Base-by-base conservation (phyloP, 1,139 yeast species). In the Scheffersomyces cryptocercus region DNA sequence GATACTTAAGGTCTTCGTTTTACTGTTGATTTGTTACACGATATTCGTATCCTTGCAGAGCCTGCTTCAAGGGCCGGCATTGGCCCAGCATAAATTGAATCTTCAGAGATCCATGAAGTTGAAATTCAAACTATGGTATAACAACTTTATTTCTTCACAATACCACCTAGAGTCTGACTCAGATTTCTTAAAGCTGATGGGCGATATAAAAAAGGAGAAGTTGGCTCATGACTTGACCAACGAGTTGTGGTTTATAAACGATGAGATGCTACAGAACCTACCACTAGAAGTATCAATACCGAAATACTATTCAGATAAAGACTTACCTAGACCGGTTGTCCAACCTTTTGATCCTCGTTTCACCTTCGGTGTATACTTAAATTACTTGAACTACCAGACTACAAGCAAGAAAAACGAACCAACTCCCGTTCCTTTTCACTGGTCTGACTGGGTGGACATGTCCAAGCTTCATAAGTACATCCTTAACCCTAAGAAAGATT, bases 401-500 rank as follows among this genome's bases (percentile, higher is more conserved):
- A 13, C 24, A 14, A 31, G 12, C 15, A 14, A 31, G 24, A n/a
- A 5, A 10, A 12, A 7, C 11, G 15, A 46, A 42, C 67, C 70
- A 10, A 44, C 46, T 31, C 46, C 42, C 14, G 43, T 67, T 8
- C 62, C 66, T 4, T 72, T 72, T 48, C 73, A 70, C 54, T 72
- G 77, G 77, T 56, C 67, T 24, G 77, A 72, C 50, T 72, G 77
- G 77, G 62, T 65, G 3, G 74, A 72, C 51, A 46, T 69, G 39
- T 53, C 67, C 5, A 54, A 52, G 28, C 51, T 71, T 29, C 49
- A 64, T 42, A 55, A 59, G 47, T 59, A 61, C 43, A 50, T 68
- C 50, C 62, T 20, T n/a, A 43, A 43, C 9, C 41, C 50, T 28
- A 44, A 48, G 6, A 46, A 46, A 4, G 32, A 26, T 12, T 29